Percentiles rank a stretch among this genome's conserved stretches.
Evolutionary conservation across 345 rosid genomes (phyloP).

Genomic region (Arabidopsis arenosa): DNA sequence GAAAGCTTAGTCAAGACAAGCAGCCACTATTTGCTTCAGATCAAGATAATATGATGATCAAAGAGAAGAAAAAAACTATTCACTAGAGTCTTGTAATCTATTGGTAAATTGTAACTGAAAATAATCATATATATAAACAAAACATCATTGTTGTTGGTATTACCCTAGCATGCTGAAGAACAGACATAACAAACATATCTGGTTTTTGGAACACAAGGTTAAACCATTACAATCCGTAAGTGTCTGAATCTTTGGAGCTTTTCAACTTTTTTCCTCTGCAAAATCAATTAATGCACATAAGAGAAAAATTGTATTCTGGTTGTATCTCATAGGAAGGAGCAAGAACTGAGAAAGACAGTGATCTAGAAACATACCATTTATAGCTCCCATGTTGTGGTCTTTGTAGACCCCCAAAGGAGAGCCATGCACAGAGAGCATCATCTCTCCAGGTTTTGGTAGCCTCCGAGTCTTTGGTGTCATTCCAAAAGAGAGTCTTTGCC

Average conservation of each 20-base stretch:
- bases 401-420: constrained; percentile 91
- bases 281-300: constrained; percentile 23
- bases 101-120: constrained; percentile 15
- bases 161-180: constrained; percentile 18
- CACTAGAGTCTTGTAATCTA: constrained; percentile 5
- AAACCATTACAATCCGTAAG: constrained; percentile 19
- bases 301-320: not conserved
- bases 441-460: constrained; percentile 88
- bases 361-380: constrained; percentile 58
- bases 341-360: not conserved
- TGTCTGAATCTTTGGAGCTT: constrained; percentile 14
- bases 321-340: constrained; percentile 5
- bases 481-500: constrained; percentile 87
- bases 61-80: constrained; percentile 7
- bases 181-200: not conserved
- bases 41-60: constrained; percentile 3
- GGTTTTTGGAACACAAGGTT: not conserved
- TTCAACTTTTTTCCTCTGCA: constrained; percentile 45
- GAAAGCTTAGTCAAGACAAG: constrained; percentile 1
- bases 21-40: constrained; percentile 9
- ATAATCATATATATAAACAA: constrained; percentile 9
- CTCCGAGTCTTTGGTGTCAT: constrained; percentile 87
- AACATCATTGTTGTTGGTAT: constrained; percentile 9
- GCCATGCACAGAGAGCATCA: constrained; percentile 88
- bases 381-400: constrained; percentile 90